Conservation (phyloP, 352 stramenopile species). For the Phytophthora boehmeriae region DNA sequence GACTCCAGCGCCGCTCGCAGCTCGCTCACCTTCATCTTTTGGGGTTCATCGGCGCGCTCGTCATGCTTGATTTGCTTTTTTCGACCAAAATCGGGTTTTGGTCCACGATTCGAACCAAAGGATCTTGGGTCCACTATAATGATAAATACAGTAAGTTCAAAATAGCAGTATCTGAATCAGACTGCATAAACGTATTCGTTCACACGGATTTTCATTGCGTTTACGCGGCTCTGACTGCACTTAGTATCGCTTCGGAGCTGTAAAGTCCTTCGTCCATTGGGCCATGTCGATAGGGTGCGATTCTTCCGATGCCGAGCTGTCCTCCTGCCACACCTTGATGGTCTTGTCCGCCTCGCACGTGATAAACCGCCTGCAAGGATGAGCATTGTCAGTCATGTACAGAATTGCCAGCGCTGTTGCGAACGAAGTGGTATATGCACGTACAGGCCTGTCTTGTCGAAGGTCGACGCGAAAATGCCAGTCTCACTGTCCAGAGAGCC, state of each 20-base stretch:
- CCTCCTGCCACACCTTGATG: conserved; percentile 99
- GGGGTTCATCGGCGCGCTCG: conserved; percentile 71
- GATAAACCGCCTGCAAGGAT: conserved; percentile 91
- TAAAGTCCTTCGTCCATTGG: conserved; percentile 96
- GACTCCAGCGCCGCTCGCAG: conserved; percentile 83
- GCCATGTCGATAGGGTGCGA: conserved; percentile 98
- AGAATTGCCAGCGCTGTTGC: neutral
- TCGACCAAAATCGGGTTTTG: conserved; percentile 1
- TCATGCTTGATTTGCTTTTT: conserved; percentile 37
- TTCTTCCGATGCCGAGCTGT: conserved; percentile 94
- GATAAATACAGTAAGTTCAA: too few relatives aligned
- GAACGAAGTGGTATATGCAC: conserved; percentile 21
- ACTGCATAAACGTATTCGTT: too few relatives aligned
- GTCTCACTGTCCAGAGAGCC: conserved; percentile 98
- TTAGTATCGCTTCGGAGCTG: conserved; percentile 81
- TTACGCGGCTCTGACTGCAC: neutral
- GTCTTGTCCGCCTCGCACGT: conserved; percentile 99
- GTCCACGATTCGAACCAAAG: neutral
- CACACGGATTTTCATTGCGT: neutral
- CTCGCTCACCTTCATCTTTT: conserved; percentile 94
- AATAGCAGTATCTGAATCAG: too few relatives aligned
- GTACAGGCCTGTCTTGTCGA: conserved; percentile 96
- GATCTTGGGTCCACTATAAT: neutral
- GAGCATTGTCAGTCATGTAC: conserved; percentile 6
- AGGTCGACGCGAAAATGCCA: conserved; percentile 96